Evolutionary conservation across 108 stramenopile species (phyloP), one percentile per base, ranked within the genome.

Genomic region (Pseudonitzschia delicatissima): DNA sequence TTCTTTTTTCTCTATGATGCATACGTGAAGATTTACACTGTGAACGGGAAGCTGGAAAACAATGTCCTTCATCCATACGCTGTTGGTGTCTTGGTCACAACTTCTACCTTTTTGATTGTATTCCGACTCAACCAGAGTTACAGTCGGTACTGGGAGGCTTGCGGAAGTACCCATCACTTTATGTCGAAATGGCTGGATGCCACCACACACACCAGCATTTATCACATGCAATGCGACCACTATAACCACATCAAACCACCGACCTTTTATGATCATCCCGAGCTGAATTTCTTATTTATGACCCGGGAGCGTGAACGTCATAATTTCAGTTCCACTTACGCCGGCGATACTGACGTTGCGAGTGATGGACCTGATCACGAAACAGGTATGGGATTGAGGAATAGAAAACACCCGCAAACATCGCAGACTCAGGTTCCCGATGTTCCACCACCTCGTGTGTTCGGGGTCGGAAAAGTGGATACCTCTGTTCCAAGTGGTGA

Each of bases 121-220:
- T 91, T 91, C 62, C 64, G 85, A 8, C 85, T 85, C 35, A 84
- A 81, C 61, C 78, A 83, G 39, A 80, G 79, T 11, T 92, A 88
- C 61, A 67, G 76, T 62, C 68, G 87, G 0, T 92, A 88, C 36
- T 87, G 86, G 87, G 87, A 92, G 64, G 90, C 83, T 0, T 76
- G 69, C 20, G 34, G 66, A 13, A 58, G 62, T 6, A 72, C 79
- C 21, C 69, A 84, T 64, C 68, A 72, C 2, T 71, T 87, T 69
- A 85, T 86, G 86, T 57, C 57, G 57, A 92, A 92, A 70, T 92
- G 84, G 77, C 72, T 87, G 77, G 90, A 92, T 65, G 80, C 84
- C 26, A 64, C 79, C 20, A 62, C 71, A 4, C 80, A 81, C 45
- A 58, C 81, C 37, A 77, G 45, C 7, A 52, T 64, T 28, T 92